Percentiles rank a stretch among this genome's conserved stretches.
Evolutionary conservation across 257 asterid species (phyloP).

Genomic region (Solanum appendiculatum): DNA sequence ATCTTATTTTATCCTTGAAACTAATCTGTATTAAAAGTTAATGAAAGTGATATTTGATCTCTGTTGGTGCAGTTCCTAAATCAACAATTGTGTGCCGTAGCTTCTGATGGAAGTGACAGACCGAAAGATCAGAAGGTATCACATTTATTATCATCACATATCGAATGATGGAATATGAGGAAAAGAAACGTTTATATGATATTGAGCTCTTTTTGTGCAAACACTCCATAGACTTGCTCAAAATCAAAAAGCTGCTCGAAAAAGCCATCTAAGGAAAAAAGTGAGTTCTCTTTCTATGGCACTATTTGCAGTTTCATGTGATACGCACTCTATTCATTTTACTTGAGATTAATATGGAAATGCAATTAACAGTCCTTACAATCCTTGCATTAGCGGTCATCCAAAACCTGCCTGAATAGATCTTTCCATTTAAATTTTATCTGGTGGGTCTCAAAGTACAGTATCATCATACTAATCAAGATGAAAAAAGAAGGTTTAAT

Average conservation of each 20-base stretch:
- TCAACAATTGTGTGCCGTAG: conserved; percentile 39
- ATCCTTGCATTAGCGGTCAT: not conserved
- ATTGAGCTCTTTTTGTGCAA: conserved; percentile 16
- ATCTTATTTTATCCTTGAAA: not conserved
- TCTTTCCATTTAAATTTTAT: not conserved
- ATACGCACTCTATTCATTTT: not conserved
- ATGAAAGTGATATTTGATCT: not conserved
- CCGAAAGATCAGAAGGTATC: conserved; percentile 91
- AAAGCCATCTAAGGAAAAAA: conserved; percentile 87
- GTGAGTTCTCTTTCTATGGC: conserved; percentile 19
- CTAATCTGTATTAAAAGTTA: not conserved
- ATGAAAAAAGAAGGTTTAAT: not conserved
- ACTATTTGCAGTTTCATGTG: not conserved
- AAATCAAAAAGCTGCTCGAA: conserved; percentile 98
- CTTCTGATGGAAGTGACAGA: conserved; percentile 94
- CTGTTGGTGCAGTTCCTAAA: conserved; percentile 42
- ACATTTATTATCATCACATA: not conserved
- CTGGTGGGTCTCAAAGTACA: not conserved
- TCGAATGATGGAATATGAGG: not conserved
- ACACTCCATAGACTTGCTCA: conserved; percentile 95
- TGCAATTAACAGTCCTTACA: not conserved
- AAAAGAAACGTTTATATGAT: not conserved
- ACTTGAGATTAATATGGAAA: not conserved
- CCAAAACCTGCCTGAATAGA: not conserved
- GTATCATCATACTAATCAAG: not conserved